Conservation (phyloP, 2,329 filamentous ascomycete genomes). For the Alternaria brassicae region DNA sequence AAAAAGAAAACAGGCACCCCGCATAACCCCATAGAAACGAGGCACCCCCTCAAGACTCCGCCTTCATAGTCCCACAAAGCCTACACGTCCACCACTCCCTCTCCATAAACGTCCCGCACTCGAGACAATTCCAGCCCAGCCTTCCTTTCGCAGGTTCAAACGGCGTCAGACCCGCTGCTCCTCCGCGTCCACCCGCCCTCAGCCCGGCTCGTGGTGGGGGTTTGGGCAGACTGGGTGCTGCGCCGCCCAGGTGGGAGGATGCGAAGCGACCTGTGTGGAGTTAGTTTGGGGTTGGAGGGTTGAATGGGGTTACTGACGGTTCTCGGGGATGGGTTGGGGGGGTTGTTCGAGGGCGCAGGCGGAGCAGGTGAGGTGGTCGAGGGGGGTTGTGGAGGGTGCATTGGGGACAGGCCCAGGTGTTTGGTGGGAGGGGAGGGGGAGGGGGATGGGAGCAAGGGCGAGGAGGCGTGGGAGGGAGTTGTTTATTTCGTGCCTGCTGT, state of each 20-base stretch:
- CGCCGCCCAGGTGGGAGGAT: conserved; percentile 21
- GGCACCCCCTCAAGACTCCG: no score
- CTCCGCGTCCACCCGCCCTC: conserved; percentile 38
- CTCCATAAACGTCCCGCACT: conserved; percentile 67
- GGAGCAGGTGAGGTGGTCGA: conserved; percentile 66
- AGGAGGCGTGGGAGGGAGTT: conserved; percentile 43
- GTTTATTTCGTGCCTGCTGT: conserved; percentile 33
- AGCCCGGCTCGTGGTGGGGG: conserved; percentile 42
- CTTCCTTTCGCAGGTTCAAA: conserved; percentile 56
- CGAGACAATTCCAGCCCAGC: conserved; percentile 65
- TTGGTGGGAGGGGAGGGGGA: conserved; percentile 23
- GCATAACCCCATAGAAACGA: no score
- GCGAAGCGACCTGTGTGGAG: conserved; percentile 27
- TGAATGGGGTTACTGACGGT: conserved; percentile 16
- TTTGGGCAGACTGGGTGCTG: conserved; percentile 33
- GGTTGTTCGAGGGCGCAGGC: conserved; percentile 66
- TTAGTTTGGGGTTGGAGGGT: no score
- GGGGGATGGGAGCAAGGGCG: no score
- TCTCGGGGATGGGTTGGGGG: conserved; percentile 46
- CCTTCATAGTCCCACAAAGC: background rate
- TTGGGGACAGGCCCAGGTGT: conserved; percentile 65
- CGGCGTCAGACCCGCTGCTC: conserved; percentile 43
- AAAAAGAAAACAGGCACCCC: no score
- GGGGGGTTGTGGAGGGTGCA: conserved; percentile 68
- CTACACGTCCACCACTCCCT: background rate